These are phyloP conservation scores for Salvia splendens DNA, from an alignment of 257 asterid species.

Conservation along the genomic window DNA sequence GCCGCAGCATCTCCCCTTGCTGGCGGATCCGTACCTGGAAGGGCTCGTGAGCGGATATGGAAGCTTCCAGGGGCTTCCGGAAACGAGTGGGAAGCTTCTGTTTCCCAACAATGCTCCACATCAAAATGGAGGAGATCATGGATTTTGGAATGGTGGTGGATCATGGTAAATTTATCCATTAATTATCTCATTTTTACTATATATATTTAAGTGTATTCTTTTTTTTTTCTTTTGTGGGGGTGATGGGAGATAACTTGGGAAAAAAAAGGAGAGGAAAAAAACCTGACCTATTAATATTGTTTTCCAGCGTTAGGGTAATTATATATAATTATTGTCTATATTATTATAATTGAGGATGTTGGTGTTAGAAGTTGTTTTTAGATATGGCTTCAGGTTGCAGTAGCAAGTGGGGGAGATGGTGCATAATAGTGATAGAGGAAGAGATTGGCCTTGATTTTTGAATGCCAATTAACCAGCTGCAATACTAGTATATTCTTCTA, in stretches of 20 bases:
- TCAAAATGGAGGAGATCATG: constrained; percentile 45
- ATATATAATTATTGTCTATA: constrained; percentile 24
- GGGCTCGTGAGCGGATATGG: constrained; percentile 56
- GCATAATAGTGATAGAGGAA: constrained; percentile 33
- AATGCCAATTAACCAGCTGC: constrained; percentile 31
- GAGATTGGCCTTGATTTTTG: constrained; percentile 44
- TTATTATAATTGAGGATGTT: constrained; percentile 3
- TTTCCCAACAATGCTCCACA: constrained; percentile 43
- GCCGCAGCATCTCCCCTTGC: constrained; percentile 31
- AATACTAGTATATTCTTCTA: constrained; percentile 11
- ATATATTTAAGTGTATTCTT: too few relatives aligned
- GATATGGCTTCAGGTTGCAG: constrained; percentile 38
- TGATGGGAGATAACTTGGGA: constrained; percentile 32
- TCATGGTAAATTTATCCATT: constrained; percentile 52
- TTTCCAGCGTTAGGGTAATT: neutral
- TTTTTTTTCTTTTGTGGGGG: constrained; percentile 19
- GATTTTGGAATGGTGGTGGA: constrained; percentile 79
- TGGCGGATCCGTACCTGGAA: constrained; percentile 45
- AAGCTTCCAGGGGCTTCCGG: constrained; percentile 50
- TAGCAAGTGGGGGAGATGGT: constrained; percentile 6
- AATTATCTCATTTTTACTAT: too few relatives aligned
- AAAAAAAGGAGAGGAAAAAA: constrained; percentile 4
- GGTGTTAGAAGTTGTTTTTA: constrained; percentile 47
- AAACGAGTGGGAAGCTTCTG: constrained; percentile 53
- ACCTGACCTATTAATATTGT: constrained; percentile 30